Conservation (phyloP, 768 basidiomycete genomes). For the Clavulina sp. region DNA sequence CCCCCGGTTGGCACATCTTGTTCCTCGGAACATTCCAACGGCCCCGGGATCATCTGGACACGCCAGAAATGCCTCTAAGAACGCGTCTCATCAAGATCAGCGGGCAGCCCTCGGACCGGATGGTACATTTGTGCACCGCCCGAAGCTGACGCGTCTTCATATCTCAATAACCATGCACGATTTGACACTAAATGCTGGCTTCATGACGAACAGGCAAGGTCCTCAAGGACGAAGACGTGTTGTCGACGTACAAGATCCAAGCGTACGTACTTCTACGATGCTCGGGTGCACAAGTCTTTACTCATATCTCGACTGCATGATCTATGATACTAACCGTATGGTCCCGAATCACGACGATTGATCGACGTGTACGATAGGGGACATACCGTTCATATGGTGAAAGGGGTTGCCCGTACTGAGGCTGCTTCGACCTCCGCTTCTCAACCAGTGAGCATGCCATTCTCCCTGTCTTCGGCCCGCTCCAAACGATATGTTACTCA, state of each 20-base stretch:
- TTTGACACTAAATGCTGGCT: not conserved
- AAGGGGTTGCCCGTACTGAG: conserved; percentile 43
- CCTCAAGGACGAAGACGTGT: conserved; percentile 68
- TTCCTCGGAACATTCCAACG: too few species aligned
- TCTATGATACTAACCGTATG: too few species aligned
- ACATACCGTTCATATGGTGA: conserved; percentile 90
- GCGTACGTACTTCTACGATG: conserved; percentile 20
- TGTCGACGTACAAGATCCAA: conserved; percentile 82
- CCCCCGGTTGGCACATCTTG: too few species aligned
- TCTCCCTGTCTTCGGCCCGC: conserved; percentile 15
- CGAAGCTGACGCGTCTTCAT: too few species aligned
- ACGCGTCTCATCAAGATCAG: not conserved
- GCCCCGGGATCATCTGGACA: too few species aligned
- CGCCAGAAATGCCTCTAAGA: too few species aligned
- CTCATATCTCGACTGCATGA: too few species aligned
- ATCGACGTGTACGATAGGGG: conserved; percentile 19
- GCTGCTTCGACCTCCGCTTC: conserved; percentile 25
- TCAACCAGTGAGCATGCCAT: conserved; percentile 7
- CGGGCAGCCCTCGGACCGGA: too few species aligned
- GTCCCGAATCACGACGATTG: too few species aligned
- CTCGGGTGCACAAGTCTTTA: too few species aligned
- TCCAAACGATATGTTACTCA: conserved; percentile 13
- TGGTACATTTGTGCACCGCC: too few species aligned
- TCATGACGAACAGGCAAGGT: conserved; percentile 37
- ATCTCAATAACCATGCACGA: too few species aligned